A percentile compares a stretch with the other conserved stretches of the same genome.
Evolutionary conservation across 2,329 filamentous ascomycete genomes (phyloP).

Genomic region (Colletotrichum orbiculare): DNA sequence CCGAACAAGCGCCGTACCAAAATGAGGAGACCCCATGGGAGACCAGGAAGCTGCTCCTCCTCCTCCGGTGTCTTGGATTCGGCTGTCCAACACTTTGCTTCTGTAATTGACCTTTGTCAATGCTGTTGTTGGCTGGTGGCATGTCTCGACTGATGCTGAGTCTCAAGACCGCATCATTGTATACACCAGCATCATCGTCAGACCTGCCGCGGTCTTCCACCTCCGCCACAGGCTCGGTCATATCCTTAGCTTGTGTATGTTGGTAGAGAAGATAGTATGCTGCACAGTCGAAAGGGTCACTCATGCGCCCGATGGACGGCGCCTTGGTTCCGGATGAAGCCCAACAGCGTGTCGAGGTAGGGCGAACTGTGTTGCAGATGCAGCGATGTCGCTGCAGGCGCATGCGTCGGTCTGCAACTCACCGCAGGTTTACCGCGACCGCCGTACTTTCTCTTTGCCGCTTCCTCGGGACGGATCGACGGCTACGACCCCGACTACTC

Average conservation of each 20-base stretch:
- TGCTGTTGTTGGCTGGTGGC: background rate
- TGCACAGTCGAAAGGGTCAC: background rate
- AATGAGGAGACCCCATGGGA: conserved; percentile 37
- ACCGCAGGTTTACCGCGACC: conserved; percentile 17
- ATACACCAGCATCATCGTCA: conserved; percentile 5
- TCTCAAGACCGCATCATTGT: conserved; percentile 7
- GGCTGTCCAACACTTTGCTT: background rate
- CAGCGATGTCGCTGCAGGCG: conserved; percentile 16
- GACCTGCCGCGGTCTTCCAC: background rate
- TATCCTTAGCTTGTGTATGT: conserved; percentile 1
- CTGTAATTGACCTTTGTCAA: background rate
- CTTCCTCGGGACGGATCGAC: conserved; percentile 16
- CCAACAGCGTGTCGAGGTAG: conserved; percentile 19
- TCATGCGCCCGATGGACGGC: conserved; percentile 21
- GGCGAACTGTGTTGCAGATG: background rate
- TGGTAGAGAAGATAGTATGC: background rate
- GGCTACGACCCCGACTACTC: conserved; percentile 2
- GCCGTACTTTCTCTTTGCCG: background rate
- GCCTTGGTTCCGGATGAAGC: conserved; percentile 9
- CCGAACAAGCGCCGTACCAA: conserved; percentile 37
- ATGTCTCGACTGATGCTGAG: conserved; percentile 5
- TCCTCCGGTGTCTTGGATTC: conserved; percentile 29
- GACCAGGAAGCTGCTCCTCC: conserved; percentile 37
- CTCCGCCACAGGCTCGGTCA: conserved; percentile 2
- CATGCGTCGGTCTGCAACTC: conserved; percentile 17